These are phyloP conservation scores for Cercospora beticola DNA, from an alignment of 2,329 filamentous ascomycete species.

Conservation along the genomic window DNA sequence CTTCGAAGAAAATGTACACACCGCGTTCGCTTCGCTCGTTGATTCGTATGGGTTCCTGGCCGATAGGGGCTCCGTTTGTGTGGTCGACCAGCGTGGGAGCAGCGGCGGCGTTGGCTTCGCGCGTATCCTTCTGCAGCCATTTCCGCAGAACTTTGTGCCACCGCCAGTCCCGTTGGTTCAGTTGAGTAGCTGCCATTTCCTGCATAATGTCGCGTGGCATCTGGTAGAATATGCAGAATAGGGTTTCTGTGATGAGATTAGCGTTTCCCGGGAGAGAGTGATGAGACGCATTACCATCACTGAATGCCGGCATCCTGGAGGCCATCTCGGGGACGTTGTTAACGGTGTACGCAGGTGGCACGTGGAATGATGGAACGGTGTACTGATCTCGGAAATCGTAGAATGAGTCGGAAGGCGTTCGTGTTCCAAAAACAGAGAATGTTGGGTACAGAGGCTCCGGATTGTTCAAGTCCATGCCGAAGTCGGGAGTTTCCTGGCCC, in stretches of 20 bases:
- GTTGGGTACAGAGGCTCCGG: conserved; percentile 58
- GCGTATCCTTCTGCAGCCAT: conserved; percentile 57
- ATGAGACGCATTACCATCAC: conserved; percentile 33
- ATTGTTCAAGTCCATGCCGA: conserved; percentile 62
- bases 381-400: conserved; percentile 47
- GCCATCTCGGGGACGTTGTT: conserved; percentile 64
- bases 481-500: conserved; percentile 62
- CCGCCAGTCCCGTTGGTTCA: conserved; percentile 55
- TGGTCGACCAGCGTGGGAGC: conserved; percentile 36
- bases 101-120: conserved; percentile 34
- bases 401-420: conserved; percentile 32
- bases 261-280: background rate
- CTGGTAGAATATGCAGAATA: conserved; percentile 70
- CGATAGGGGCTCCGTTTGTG: conserved; percentile 30
- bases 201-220: conserved; percentile 65
- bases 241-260: conserved; percentile 55
- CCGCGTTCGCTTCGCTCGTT: conserved; percentile 52
- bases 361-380: conserved; percentile 62
- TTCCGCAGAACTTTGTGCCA: conserved; percentile 56
- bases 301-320: conserved; percentile 36
- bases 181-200: conserved; percentile 63
- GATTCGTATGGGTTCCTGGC: conserved; percentile 43
- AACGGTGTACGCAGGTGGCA: conserved; percentile 65
- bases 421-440: conserved; percentile 63
- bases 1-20: conserved; percentile 57